Conservation (phyloP, 441 rosid species). For the Populus hybrid region DNA sequence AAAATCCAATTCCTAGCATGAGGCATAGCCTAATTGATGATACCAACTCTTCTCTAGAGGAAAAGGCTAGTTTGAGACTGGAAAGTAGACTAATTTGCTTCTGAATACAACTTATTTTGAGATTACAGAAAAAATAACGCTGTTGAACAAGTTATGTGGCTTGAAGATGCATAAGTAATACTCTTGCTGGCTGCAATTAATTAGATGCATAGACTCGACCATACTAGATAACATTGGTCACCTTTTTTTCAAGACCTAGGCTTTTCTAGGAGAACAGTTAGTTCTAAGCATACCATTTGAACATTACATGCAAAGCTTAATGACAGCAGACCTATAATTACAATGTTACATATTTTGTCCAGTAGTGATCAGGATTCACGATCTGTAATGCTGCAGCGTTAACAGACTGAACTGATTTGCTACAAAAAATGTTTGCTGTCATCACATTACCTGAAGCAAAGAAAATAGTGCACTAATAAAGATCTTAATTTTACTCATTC, state of each 20-base stretch:
- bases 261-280: neutral
- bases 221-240: too few relatives aligned
- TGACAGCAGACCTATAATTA: neutral
- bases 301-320: neutral
- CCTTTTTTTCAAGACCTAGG: neutral
- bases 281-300: neutral
- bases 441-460: neutral
- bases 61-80: neutral
- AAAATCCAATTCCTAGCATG: neutral
- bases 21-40: neutral
- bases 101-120: neutral
- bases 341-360: neutral
- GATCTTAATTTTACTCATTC: neutral
- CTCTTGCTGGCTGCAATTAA: neutral
- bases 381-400: too few relatives aligned
- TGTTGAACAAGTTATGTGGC: neutral
- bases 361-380: neutral
- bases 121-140: neutral
- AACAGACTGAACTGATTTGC: neutral
- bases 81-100: neutral
- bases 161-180: neutral
- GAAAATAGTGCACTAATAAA: neutral
- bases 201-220: neutral
- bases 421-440: neutral
- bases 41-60: neutral